phyloP scores from a whole-genome alignment of 768 basidiomycete species.

The Arthromyces matolae region DNA sequence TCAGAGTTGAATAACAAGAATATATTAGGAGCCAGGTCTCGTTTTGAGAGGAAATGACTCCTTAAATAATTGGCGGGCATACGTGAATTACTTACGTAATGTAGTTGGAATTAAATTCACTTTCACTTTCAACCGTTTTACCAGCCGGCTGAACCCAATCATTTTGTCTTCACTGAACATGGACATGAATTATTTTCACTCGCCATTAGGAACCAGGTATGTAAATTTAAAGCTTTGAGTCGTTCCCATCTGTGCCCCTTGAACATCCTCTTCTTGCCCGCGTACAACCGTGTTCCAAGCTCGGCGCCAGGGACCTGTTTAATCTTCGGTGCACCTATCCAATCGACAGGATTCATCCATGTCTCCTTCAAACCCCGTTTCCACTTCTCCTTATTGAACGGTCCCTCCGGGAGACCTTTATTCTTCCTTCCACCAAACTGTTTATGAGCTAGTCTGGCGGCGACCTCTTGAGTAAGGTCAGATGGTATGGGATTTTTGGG shows the following conservation, averaged over 20 bases:
- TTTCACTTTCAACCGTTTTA: too few relatives aligned
- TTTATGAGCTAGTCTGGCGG: conserved; percentile 2
- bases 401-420: conserved; percentile 6
- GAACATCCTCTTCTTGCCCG: conserved; percentile 81
- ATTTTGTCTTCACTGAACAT: too few relatives aligned
- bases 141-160: too few relatives aligned
- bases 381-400: conserved; percentile 6
- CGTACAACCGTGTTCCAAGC: conserved; percentile 63
- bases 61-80: too few relatives aligned
- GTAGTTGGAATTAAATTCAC: too few relatives aligned
- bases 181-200: too few relatives aligned
- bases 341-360: conserved; percentile 35
- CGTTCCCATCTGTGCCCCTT: conserved; percentile 92
- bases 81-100: too few relatives aligned
- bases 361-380: conserved; percentile 11
- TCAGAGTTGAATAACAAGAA: too few relatives aligned
- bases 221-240: too few relatives aligned
- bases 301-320: conserved; percentile 47
- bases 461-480: background rate
- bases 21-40: too few relatives aligned
- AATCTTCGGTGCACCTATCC: conserved; percentile 43
- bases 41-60: too few relatives aligned
- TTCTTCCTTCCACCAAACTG: conserved; percentile 5
- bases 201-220: too few relatives aligned
- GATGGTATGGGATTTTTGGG: conserved; percentile 40